Percentiles rank a stretch among this genome's conserved stretches.
These are phyloP conservation scores for Alternaria hordeiaustralica DNA, from an alignment of 2,329 filamentous ascomycete genomes.

Conservation along the genomic window DNA sequence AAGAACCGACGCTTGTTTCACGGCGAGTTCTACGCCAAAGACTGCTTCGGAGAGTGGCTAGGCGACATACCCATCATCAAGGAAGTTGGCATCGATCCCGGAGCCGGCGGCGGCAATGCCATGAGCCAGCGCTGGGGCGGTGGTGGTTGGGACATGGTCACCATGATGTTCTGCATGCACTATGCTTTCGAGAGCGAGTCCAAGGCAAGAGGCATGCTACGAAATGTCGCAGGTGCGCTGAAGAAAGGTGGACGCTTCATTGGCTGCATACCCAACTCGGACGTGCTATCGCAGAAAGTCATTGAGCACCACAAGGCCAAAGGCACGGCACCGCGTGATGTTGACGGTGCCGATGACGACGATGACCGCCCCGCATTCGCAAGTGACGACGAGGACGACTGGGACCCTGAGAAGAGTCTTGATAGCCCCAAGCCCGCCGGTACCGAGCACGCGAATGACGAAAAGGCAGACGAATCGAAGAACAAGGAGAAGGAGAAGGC, in stretches of 20 bases:
- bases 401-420: constrained; percentile 55
- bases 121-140: constrained; percentile 70
- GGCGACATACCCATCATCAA: constrained; percentile 81
- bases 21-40: constrained; percentile 86
- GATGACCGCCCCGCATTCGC: constrained; percentile 46
- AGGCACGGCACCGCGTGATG: constrained; percentile 48
- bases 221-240: constrained; percentile 86
- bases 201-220: constrained; percentile 89
- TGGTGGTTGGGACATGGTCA: constrained; percentile 89
- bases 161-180: constrained; percentile 99
- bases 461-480: constrained; percentile 31
- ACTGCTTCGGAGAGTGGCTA: constrained; percentile 87
- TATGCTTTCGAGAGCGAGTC: constrained; percentile 95
- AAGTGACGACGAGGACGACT: constrained; percentile 50
- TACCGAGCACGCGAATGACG: constrained; percentile 43
- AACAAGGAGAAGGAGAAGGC: constrained; percentile 46
- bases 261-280: constrained; percentile 95
- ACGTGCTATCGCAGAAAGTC: constrained; percentile 83
- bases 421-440: constrained; percentile 45
- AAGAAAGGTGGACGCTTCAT: constrained; percentile 96
- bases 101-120: constrained; percentile 65
- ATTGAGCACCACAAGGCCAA: constrained; percentile 71
- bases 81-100: constrained; percentile 85
- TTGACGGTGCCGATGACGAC: constrained; percentile 32
- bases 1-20: constrained; percentile 71